A percentile compares a stretch with the other conserved stretches of the same genome.
phyloP scores from a whole-genome alignment of 108 stramenopile genomes.

The Conticribra weissflogii region DNA sequence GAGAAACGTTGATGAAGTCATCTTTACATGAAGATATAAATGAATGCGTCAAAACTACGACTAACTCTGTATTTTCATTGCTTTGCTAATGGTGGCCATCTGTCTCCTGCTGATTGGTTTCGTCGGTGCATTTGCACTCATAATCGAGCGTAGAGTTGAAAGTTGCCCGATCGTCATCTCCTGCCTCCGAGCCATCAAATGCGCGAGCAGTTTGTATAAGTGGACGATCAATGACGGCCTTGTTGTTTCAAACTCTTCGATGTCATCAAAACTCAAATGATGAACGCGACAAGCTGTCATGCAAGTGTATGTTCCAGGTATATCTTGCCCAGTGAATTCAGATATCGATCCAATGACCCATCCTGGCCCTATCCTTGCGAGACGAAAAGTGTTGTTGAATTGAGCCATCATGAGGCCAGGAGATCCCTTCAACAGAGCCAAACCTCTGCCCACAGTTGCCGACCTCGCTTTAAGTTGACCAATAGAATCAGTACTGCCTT shows the following conservation, averaged over 20 bases:
- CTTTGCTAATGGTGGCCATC: conserved; percentile 29
- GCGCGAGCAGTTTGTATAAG: conserved; percentile 72
- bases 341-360: conserved; percentile 47
- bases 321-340: conserved; percentile 44
- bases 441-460: conserved; percentile 37
- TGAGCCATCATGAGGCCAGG: conserved; percentile 34
- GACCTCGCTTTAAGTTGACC: conserved; percentile 55
- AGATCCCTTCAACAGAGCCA: conserved; percentile 19
- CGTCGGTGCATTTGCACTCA: conserved; percentile 65
- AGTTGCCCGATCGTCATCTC: conserved; percentile 72
- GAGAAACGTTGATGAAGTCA: too few relatives aligned
- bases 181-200: conserved; percentile 63
- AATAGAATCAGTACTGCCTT: conserved; percentile 32
- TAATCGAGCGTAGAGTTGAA: conserved; percentile 63
- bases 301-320: conserved; percentile 38
- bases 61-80: conserved; percentile 4
- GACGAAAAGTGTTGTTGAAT: conserved; percentile 57
- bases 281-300: conserved; percentile 59
- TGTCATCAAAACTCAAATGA: conserved; percentile 58
- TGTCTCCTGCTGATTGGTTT: conserved; percentile 49
- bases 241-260: conserved; percentile 53
- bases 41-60: too few relatives aligned
- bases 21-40: too few relatives aligned
- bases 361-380: conserved; percentile 69
- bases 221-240: conserved; percentile 61